phyloP scores from a whole-genome alignment of 129 eudicot genomes.

The Centrapalus pauciflorus region DNA sequence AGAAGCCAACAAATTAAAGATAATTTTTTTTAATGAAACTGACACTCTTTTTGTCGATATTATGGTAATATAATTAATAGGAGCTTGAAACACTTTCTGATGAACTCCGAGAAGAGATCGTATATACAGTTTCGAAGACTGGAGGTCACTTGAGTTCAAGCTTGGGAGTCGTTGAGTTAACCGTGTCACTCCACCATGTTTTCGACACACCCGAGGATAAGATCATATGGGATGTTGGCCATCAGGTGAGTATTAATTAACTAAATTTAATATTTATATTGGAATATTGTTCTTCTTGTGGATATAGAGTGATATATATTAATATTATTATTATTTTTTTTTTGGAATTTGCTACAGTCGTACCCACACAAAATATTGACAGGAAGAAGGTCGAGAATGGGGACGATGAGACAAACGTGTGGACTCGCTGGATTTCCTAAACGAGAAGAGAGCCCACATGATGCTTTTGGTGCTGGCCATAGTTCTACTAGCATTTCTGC shows the following conservation, averaged over 20 bases:
- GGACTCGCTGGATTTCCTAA: conserved; percentile 80
- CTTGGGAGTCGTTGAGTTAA: conserved; percentile 63
- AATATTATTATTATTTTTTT: too few species aligned
- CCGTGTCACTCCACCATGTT: conserved; percentile 65
- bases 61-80: conserved; percentile 4
- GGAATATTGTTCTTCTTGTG: not conserved
- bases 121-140: conserved; percentile 47
- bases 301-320: not conserved
- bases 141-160: conserved; percentile 80
- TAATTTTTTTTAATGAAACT: too few species aligned
- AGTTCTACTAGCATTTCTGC: conserved; percentile 87
- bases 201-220: conserved; percentile 55
- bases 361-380: conserved; percentile 72
- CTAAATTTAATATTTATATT: not conserved
- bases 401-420: conserved; percentile 51
- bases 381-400: conserved; percentile 69
- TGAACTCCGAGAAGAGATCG: conserved; percentile 60
- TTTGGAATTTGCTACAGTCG: conserved; percentile 37
- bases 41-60: too few species aligned
- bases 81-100: conserved; percentile 46
- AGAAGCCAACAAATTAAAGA: too few species aligned
- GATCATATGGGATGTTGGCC: conserved; percentile 82
- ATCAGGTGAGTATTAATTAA: conserved; percentile 40
- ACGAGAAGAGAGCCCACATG: conserved; percentile 64
- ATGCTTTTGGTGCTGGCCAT: conserved; percentile 78